These are phyloP conservation scores for Tremellales sp. DNA, from an alignment of 1,284 basidiomycete genomes.

Conservation along the genomic window DNA sequence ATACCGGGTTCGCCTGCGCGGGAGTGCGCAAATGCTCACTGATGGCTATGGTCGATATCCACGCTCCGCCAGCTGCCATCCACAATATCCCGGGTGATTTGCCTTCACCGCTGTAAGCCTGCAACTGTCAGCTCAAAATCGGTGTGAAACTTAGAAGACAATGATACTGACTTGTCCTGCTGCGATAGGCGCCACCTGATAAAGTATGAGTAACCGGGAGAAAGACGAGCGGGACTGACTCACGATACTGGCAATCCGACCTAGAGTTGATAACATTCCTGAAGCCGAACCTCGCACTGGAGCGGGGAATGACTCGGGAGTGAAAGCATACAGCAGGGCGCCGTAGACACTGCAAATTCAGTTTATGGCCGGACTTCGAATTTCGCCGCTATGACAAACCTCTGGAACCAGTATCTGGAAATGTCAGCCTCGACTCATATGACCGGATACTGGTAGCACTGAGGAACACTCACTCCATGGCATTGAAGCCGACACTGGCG, in stretches of 20 bases:
- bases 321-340: conserved; percentile 46
- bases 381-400: conserved; percentile 5
- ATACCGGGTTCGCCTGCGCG: neutral
- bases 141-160: neutral
- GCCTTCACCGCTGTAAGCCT: conserved; percentile 2
- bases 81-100: conserved; percentile 18
- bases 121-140: neutral
- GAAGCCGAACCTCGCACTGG: conserved; percentile 44
- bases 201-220: neutral
- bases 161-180: conserved; percentile 10
- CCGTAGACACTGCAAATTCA: conserved; percentile 29
- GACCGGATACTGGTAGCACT: too few relatives aligned
- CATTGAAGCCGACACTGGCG: conserved; percentile 28
- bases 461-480: conserved; percentile 18
- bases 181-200: conserved; percentile 14
- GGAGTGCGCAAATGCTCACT: conserved; percentile 1
- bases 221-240: conserved; percentile 13
- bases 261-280: conserved; percentile 12
- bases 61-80: conserved; percentile 15
- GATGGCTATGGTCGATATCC: conserved; percentile 13
- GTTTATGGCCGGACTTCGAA: neutral
- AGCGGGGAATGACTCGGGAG: conserved; percentile 47
- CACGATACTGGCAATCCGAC: conserved; percentile 18
- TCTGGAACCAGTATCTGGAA: conserved; percentile 26
- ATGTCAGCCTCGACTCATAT: neutral